phyloP scores from a whole-genome alignment of 108 stramenopile species.

The Skeletonema tropicum region DNA sequence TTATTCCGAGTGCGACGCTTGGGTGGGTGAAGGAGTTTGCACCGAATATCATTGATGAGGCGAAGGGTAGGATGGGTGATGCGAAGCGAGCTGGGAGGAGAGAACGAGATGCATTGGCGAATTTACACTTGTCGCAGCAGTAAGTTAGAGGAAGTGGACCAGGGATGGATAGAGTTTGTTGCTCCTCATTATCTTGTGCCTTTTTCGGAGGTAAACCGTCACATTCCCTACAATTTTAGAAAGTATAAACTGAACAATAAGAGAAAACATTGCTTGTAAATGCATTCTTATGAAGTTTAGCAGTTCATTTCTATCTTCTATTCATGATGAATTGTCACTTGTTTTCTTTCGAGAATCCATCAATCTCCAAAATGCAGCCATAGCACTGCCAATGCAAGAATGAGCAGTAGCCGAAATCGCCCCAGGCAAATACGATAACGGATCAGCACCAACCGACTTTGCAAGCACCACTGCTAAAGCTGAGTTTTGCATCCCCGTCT shows the following conservation, averaged over 20 bases:
- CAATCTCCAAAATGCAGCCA: conserved; percentile 87
- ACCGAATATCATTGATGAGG: conserved; percentile 45
- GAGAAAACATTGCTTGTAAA: not conserved
- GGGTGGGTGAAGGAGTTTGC: conserved; percentile 87
- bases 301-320: not conserved
- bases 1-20: conserved; percentile 87
- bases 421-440: conserved; percentile 86
- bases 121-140: conserved; percentile 10
- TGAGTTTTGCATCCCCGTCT: conserved; percentile 96
- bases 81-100: conserved; percentile 14
- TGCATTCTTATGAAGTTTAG: not conserved
- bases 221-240: no score
- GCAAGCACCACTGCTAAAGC: conserved; percentile 95
- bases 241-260: not conserved
- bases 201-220: no score
- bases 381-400: conserved; percentile 85
- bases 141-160: not conserved
- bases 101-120: conserved; percentile 22
- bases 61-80: conserved; percentile 27
- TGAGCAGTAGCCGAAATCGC: conserved; percentile 91
- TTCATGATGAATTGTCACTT: not conserved
- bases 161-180: no score
- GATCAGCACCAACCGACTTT: conserved; percentile 80
- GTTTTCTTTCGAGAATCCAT: conserved; percentile 30
- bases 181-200: no score